phyloP scores from a whole-genome alignment of 2,329 filamentous ascomycete species.

The Mollisia scopiformis region DNA sequence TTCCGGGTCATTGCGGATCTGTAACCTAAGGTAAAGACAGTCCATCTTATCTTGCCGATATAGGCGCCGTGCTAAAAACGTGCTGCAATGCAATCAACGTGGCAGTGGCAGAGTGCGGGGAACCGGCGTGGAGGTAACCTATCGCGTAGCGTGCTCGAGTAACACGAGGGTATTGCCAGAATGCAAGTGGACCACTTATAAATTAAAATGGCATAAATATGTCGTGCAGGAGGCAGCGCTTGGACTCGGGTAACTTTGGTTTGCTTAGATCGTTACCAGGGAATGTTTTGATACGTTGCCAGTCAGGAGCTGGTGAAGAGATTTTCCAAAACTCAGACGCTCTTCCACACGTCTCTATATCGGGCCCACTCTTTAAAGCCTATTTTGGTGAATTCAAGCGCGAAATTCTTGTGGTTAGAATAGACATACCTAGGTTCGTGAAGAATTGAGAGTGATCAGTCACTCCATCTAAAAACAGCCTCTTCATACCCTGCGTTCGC shows the following conservation, averaged over 20 bases:
- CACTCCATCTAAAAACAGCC: conserved; percentile 59
- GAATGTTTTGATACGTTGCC: neutral
- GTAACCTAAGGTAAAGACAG: neutral
- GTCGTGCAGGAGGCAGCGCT: neutral
- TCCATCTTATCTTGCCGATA: neutral
- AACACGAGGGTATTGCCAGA: neutral
- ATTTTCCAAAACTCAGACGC: conserved; percentile 25
- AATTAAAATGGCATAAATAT: neutral
- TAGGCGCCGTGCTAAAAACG: neutral
- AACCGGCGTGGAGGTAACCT: neutral
- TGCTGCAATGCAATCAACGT: neutral
- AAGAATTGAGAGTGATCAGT: conserved; percentile 53
- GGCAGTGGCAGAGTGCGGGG: neutral
- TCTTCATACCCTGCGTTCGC: conserved; percentile 52
- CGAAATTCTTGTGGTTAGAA: neutral
- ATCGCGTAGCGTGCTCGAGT: neutral
- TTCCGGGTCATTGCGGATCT: neutral
- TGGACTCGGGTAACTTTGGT: neutral
- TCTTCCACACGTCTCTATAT: conserved; percentile 59
- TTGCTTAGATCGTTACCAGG: neutral
- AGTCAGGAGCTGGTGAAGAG: no score
- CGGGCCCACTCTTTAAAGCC: conserved; percentile 62
- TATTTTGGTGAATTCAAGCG: conserved; percentile 32
- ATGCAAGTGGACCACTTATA: neutral
- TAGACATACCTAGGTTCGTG: conserved; percentile 52